These are phyloP conservation scores for Boletus rufocinnamomeus DNA, from an alignment of 768 basidiomycete species.

Conservation along the genomic window DNA sequence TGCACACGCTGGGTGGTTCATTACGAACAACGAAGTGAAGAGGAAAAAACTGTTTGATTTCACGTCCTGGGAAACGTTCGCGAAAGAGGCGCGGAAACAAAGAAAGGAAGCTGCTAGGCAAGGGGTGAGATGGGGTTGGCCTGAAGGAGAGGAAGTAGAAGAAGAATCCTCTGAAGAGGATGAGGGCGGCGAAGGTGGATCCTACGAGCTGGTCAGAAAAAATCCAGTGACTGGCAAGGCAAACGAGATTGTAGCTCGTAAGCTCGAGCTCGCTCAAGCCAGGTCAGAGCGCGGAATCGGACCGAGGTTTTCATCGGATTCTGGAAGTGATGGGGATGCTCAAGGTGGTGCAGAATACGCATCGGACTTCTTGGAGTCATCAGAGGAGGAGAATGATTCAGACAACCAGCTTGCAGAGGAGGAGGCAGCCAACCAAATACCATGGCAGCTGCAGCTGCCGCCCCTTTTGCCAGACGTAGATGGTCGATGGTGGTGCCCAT, in stretches of 20 bases:
- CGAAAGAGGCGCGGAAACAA: slow-evolving; percentile 32
- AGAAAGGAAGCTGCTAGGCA: slow-evolving; percentile 35
- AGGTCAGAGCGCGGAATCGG: not conserved
- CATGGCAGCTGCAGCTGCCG: slow-evolving; percentile 35
- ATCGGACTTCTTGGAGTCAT: slow-evolving; percentile 58
- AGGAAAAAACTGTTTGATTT: slow-evolving; percentile 42
- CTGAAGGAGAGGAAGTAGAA: slow-evolving; percentile 14
- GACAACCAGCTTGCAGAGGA: slow-evolving; percentile 23
- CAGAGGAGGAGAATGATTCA: slow-evolving; percentile 47
- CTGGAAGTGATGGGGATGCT: slow-evolving; percentile 24
- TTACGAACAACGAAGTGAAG: slow-evolving; percentile 45
- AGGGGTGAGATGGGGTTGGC: slow-evolving; percentile 27
- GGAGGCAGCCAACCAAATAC: slow-evolving; percentile 35
- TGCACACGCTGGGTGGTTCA: slow-evolving; percentile 59
- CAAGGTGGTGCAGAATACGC: slow-evolving; percentile 42
- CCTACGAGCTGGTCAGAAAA: slow-evolving; percentile 17
- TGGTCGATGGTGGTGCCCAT: slow-evolving; percentile 56
- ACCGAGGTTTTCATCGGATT: slow-evolving; percentile 14
- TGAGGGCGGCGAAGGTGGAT: not conserved
- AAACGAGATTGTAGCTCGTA: slow-evolving; percentile 18
- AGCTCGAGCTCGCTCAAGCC: slow-evolving; percentile 19
- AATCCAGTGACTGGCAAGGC: slow-evolving; percentile 35
- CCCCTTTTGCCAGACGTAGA: slow-evolving; percentile 45
- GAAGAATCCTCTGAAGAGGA: slow-evolving; percentile 15
- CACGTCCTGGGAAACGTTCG: slow-evolving; percentile 50